Conservation (phyloP, 2,329 filamentous ascomycete genomes). For the Xylariaceae sp. region DNA sequence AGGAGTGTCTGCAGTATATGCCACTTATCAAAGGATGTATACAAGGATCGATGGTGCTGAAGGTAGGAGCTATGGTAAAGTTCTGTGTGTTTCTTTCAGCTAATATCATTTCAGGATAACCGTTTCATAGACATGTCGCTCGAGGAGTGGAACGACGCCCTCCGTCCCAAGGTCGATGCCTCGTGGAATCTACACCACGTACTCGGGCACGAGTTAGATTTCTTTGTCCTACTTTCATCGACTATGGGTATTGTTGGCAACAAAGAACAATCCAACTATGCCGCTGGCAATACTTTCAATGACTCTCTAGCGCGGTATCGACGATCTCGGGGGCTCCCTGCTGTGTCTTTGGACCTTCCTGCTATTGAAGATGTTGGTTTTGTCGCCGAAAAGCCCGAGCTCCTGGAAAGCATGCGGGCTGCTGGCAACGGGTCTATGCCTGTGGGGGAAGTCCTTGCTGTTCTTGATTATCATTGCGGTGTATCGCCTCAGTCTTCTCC, state of each 20-base stretch:
- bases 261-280: conserved; percentile 32
- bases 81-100: background rate
- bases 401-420: conserved; percentile 27
- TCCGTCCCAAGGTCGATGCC: conserved; percentile 49
- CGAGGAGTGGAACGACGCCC: conserved; percentile 44
- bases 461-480: conserved; percentile 37
- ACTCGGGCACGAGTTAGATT: conserved; percentile 16
- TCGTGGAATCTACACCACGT: conserved; percentile 50
- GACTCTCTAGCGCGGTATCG: conserved; percentile 34
- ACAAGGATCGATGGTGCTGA: conserved; percentile 50
- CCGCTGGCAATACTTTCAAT: conserved; percentile 32
- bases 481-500: background rate
- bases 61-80: conserved; percentile 22
- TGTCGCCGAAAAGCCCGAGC: conserved; percentile 32
- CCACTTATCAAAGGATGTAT: conserved; percentile 50
- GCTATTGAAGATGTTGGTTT: conserved; percentile 27
- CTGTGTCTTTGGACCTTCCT: conserved; percentile 32
- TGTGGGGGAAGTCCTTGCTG: conserved; percentile 24
- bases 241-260: conserved; percentile 33
- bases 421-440: conserved; percentile 22
- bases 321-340: conserved; percentile 27
- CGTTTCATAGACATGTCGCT: conserved; percentile 45
- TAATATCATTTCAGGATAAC: conserved; percentile 32
- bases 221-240: conserved; percentile 35
- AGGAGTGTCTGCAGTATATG: conserved; percentile 32